Conservation (phyloP, 2,329 filamentous ascomycete genomes). For the Curvularia sp. region DNA sequence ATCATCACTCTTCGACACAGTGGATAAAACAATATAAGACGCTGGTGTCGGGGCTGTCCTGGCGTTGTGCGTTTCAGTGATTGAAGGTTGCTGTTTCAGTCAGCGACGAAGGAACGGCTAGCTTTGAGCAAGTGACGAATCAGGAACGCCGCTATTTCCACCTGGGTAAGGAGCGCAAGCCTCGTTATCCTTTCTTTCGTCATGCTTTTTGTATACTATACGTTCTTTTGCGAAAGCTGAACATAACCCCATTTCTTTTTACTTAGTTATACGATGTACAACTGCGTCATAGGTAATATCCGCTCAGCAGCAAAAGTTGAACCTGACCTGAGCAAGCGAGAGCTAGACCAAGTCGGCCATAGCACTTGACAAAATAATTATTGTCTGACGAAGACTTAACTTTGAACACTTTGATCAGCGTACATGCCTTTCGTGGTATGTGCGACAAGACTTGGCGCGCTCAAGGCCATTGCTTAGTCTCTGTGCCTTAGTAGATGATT, state of each 20-base stretch:
- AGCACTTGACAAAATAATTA: not conserved
- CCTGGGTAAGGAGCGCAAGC: not conserved
- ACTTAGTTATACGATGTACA: not conserved
- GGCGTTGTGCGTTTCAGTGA: constrained; percentile 34
- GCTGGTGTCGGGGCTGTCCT: constrained; percentile 34
- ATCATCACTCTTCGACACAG: constrained; percentile 13
- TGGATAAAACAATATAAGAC: constrained; percentile 28
- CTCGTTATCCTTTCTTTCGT: not conserved
- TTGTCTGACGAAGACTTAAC: not conserved
- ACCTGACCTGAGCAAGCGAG: not conserved
- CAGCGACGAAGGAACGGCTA: constrained; percentile 11
- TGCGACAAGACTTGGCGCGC: not conserved
- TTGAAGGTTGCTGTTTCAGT: constrained; percentile 26
- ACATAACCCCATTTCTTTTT: not conserved
- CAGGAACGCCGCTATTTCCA: not conserved
- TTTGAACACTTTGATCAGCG: not conserved
- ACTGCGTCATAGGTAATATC: not conserved
- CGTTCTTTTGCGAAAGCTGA: not conserved
- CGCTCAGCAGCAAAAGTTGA: not conserved
- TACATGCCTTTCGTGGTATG: not conserved
- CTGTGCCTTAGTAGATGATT: not conserved
- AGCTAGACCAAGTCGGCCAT: not conserved
- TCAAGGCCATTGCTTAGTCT: not conserved
- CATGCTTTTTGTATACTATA: constrained; percentile 1
- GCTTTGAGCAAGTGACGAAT: not conserved